Base-by-base conservation (phyloP, 768 basidiomycete genomes). In the Rhodosporidiobolus sp. region DNA sequence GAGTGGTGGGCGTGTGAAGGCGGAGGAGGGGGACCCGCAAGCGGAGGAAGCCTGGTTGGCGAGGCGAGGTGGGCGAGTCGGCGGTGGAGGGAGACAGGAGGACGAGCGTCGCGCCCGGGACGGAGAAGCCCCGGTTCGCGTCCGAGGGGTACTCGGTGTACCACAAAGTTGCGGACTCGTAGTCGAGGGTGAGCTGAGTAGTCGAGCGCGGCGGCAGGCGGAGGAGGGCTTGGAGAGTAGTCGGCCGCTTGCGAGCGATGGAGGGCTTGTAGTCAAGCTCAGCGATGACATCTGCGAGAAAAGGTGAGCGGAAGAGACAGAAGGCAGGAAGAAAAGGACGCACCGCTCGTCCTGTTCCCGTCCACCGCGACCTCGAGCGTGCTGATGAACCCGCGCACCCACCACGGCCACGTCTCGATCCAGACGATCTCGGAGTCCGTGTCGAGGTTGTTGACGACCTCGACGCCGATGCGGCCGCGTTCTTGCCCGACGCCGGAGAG, bases 91-190 rank as follows among this genome's bases (percentile, higher is more conserved):
- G 55, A 0, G 65, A 6, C 85, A 78, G 86, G 48, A 69, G 57
- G 87, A 85, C 64, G 89, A 70, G 14, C 35, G 84, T n/a, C 12
- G 96, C 86, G 4, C 91, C 94, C 3, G 93, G 91, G 0, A 97
- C 83, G 76, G 97, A 92, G 88, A 94, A 94, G 8, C 96, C 96
- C 52, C 96, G 85, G 79, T 94, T 90, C 4, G 95, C 92, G 79
- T 98, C 95, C 0, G 94, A 93, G 17, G 90, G 93, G 80, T 98
- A 94, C 78, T 98, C 94, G 19, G 92, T 94, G 80, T 97, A 98
- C 63, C 89, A 87, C 65, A 99, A 82, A 79, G 94, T 96, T 2
- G 89, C 86, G 80, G 93, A 93, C 48, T 86, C 85, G 78, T 93
- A 87, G 46, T 89, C 89, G 79, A 94, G 84, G 26, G 84, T 85